phyloP scores from a whole-genome alignment of 176 grass and related monocot species.

The Avena sativa region DNA sequence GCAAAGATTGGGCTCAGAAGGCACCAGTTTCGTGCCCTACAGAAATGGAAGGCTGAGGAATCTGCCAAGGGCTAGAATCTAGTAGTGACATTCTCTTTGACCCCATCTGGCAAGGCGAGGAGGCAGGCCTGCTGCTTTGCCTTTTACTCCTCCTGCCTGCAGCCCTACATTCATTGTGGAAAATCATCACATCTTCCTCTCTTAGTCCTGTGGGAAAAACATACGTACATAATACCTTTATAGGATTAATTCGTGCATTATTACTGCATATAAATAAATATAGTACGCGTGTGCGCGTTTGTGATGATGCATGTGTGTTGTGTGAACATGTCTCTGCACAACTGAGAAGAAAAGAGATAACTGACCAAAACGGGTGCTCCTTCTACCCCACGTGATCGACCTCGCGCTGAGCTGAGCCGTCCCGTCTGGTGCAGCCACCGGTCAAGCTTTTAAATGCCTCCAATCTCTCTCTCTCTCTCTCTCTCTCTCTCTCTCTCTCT shows the following conservation, averaged over 20 bases:
- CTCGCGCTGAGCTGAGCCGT: conserved; percentile 29
- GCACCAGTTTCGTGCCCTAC: conserved; percentile 15
- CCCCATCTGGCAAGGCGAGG: not conserved
- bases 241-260: not conserved
- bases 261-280: no score
- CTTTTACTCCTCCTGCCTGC: conserved; percentile 48
- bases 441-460: conserved; percentile 55
- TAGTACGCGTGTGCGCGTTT: not conserved
- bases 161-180: conserved; percentile 6
- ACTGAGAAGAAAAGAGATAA: not conserved
- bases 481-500: no score
- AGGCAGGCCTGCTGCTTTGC: not conserved
- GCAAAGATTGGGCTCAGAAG: conserved; percentile 33
- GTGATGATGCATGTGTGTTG: not conserved
- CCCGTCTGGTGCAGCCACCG: conserved; percentile 64
- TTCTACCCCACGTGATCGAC: conserved; percentile 46
- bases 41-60: conserved; percentile 49
- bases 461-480: not conserved
- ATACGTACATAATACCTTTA: no score
- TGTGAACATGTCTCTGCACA: conserved; percentile 22
- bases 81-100: conserved; percentile 45
- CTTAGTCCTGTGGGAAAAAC: not conserved
- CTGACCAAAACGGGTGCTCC: not conserved
- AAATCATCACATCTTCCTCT: not conserved
- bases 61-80: conserved; percentile 58